Evolutionary conservation across 2,329 filamentous ascomycete species (phyloP).

Genomic region (Dendrostoma leiphaemia): DNA sequence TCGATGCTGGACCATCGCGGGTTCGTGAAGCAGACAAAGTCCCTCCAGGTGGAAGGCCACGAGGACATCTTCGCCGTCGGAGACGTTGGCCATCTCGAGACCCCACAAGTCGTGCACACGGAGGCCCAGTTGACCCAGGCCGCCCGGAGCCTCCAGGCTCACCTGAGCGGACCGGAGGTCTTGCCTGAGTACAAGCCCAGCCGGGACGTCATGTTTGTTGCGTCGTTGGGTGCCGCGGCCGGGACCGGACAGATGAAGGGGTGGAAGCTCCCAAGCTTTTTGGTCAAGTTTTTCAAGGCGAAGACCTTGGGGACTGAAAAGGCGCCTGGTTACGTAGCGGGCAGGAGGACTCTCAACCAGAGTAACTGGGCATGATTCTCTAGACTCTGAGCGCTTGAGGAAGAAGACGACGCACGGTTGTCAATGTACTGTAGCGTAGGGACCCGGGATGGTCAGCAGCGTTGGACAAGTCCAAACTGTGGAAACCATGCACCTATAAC

Average conservation of each 20-base stretch:
- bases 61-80: conserved; percentile 29
- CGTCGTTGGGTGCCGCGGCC: conserved; percentile 24
- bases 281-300: conserved; percentile 25
- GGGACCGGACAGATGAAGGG: conserved; percentile 28
- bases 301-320: conserved; percentile 23
- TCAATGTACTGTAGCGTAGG: too few species aligned
- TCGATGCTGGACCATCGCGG: conserved; percentile 25
- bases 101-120: conserved; percentile 20
- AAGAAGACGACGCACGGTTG: too few species aligned
- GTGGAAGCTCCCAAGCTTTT: conserved; percentile 21
- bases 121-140: conserved; percentile 25
- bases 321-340: conserved; percentile 17
- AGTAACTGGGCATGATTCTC: conserved; percentile 20
- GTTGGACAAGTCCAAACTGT: too few species aligned
- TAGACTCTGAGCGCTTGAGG: too few species aligned
- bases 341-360: conserved; percentile 17
- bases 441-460: too few species aligned
- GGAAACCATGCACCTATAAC: too few species aligned
- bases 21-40: conserved; percentile 23
- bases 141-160: conserved; percentile 23
- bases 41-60: conserved; percentile 26
- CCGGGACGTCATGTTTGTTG: conserved; percentile 19
- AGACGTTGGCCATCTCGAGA: conserved; percentile 28
- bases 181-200: conserved; percentile 19
- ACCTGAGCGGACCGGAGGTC: conserved; percentile 17